Evolutionary conservation across 2,329 filamentous ascomycete genomes (phyloP).

Genomic region (Diplodia intermedia): DNA sequence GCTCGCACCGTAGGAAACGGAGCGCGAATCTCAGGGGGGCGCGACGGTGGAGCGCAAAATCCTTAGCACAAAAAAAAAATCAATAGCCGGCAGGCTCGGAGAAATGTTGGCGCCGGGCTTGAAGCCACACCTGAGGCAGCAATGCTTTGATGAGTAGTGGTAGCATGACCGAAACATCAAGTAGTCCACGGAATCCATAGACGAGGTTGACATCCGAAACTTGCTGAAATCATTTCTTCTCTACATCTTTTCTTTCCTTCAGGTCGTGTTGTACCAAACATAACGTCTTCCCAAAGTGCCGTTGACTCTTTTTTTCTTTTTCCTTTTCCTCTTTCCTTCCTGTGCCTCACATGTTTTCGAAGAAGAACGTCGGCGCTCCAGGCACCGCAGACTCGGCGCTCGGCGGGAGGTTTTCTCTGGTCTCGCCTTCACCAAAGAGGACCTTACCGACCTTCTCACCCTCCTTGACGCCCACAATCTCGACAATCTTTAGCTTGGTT

Average conservation of each 20-base stretch:
- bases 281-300: background rate
- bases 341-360: constrained; percentile 73
- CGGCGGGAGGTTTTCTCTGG: constrained; percentile 63
- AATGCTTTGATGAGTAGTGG: background rate
- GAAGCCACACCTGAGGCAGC: background rate
- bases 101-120: background rate
- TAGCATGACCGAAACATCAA: background rate
- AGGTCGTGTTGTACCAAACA: background rate
- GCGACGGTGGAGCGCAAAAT: background rate
- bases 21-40: constrained; percentile 4
- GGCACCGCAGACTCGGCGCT: constrained; percentile 79
- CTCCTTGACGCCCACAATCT: constrained; percentile 74
- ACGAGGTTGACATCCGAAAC: constrained; percentile 2
- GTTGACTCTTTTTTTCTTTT: background rate
- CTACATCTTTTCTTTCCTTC: constrained; percentile 5
- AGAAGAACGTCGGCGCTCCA: constrained; percentile 80
- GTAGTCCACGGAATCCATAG: background rate
- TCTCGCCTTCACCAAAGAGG: constrained; percentile 64
- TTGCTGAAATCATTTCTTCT: constrained; percentile 11
- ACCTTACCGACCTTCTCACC: constrained; percentile 69
- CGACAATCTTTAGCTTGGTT: constrained; percentile 70
- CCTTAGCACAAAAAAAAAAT: background rate
- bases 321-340: background rate
- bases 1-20: background rate
- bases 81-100: background rate